Percentiles rank a stretch among this genome's conserved stretches.
phyloP scores from a whole-genome alignment of 169 alveolate species.

The Eimeria acervulina region DNA sequence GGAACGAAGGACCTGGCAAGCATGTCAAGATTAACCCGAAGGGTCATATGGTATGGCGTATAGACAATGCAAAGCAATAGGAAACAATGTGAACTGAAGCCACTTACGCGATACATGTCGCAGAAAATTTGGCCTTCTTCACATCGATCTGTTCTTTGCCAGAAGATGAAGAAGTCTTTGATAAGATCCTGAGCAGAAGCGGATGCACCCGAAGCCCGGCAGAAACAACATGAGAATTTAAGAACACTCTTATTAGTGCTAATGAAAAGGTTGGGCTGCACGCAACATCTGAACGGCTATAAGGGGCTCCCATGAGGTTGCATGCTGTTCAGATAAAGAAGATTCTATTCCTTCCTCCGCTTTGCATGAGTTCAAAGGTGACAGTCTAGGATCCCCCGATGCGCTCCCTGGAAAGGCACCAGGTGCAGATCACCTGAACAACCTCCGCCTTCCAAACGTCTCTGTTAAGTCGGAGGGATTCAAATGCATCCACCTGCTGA shows the following conservation, averaged over 20 bases:
- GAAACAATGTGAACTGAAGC: neutral
- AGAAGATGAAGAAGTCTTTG: constrained; percentile 78
- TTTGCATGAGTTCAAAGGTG: neutral
- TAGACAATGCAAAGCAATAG: neutral
- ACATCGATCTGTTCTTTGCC: constrained; percentile 75
- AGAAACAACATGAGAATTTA: neutral
- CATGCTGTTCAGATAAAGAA: too few relatives aligned
- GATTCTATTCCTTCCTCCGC: neutral
- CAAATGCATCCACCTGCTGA: constrained; percentile 83
- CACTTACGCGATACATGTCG: constrained; percentile 75
- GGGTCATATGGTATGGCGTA: neutral
- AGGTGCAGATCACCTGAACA: constrained; percentile 30
- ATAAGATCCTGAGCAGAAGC: constrained; percentile 60
- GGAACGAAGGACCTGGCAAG: neutral
- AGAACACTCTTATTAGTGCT: neutral
- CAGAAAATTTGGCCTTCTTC: constrained; percentile 78
- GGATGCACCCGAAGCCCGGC: neutral
- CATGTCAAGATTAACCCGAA: neutral
- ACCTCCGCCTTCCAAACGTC: constrained; percentile 82
- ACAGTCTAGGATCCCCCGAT: neutral
- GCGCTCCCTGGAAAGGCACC: neutral
- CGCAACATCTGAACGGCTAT: neutral
- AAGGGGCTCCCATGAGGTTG: neutral
- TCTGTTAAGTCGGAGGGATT: constrained; percentile 75
- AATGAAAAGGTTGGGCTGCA: neutral